phyloP scores from a whole-genome alignment of 805 yeast genomes.

The Huiozyma naganishii region DNA sequence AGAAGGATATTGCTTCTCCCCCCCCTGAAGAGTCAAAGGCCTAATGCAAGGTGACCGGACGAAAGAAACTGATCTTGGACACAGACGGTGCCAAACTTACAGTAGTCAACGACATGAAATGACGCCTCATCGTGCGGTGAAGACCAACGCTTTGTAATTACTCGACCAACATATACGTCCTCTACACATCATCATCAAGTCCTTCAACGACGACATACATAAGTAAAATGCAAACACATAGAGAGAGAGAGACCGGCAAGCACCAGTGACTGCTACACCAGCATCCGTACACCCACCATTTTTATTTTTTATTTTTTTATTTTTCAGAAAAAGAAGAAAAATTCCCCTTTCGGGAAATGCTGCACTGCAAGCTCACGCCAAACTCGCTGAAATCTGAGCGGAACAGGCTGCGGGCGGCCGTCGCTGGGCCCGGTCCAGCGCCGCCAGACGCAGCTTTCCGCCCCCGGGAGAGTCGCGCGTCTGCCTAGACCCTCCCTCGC shows the following conservation, averaged over 20 bases:
- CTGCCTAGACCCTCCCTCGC: not conserved
- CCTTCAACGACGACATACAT: not conserved
- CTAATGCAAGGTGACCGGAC: slow-evolving; percentile 4
- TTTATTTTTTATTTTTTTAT: not conserved
- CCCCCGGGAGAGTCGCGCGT: not conserved
- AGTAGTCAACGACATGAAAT: slow-evolving; percentile 13
- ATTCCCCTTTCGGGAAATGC: not conserved
- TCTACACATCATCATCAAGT: too few relatives aligned
- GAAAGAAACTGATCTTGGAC: slow-evolving; percentile 20
- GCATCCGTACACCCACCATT: not conserved
- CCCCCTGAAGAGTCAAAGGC: slow-evolving; percentile 20
- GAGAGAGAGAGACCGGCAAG: not conserved
- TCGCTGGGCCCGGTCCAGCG: not conserved
- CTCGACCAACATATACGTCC: too few relatives aligned
- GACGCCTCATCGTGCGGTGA: not conserved
- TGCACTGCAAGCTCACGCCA: not conserved
- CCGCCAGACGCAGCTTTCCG: not conserved
- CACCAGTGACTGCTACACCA: not conserved
- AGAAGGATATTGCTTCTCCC: slow-evolving; percentile 18
- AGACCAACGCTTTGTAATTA: too few relatives aligned
- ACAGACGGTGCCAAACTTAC: slow-evolving; percentile 24
- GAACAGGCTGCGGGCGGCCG: not conserved
- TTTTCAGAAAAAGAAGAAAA: too few relatives aligned
- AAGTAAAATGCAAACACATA: not conserved
- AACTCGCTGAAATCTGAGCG: not conserved